These are phyloP conservation scores for Myxozyma melibiosi DNA, from an alignment of 805 yeast species.

Conservation along the genomic window DNA sequence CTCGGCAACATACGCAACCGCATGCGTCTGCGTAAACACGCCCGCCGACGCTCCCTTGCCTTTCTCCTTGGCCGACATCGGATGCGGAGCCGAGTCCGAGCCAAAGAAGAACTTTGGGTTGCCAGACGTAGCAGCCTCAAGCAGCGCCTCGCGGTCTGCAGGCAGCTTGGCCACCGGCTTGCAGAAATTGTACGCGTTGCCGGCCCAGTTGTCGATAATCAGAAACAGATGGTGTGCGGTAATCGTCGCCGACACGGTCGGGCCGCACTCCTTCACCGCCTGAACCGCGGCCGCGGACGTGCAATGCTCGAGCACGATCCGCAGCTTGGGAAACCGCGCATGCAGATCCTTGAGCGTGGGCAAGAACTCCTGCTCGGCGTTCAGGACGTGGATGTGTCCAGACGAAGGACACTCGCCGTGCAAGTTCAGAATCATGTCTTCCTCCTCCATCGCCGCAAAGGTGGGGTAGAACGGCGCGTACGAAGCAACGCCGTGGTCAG, in stretches of 20 bases:
- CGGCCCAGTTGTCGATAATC: constrained; percentile 95
- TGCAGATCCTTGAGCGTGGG: constrained; percentile 86
- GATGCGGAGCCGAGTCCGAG: constrained; percentile 98
- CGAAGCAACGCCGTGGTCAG: constrained; percentile 86
- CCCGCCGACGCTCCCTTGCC: constrained; percentile 96
- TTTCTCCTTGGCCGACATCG: constrained; percentile 72
- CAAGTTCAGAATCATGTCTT: constrained; percentile 75
- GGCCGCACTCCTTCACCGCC: constrained; percentile 69
- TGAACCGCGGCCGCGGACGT: constrained; percentile 88
- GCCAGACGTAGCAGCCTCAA: constrained; percentile 88
- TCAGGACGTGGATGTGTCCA: constrained; percentile 80
- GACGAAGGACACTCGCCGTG: constrained; percentile 94
- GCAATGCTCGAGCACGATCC: constrained; percentile 91
- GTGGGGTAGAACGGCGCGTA: constrained; percentile 86
- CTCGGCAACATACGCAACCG: constrained; percentile 81
- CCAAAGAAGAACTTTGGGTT: constrained; percentile 94
- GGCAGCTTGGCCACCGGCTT: constrained; percentile 98
- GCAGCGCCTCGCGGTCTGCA: constrained; percentile 73
- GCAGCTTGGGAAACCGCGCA: constrained; percentile 77
- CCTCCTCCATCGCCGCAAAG: constrained; percentile 82
- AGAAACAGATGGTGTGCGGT: constrained; percentile 93
- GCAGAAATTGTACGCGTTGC: constrained; percentile 91
- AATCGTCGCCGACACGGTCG: constrained; percentile 84
- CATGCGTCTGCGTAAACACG: constrained; percentile 86
- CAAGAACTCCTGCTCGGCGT: constrained; percentile 89